Conservation (phyloP, 1,139 yeast genomes). For the Pichia sp. region DNA sequence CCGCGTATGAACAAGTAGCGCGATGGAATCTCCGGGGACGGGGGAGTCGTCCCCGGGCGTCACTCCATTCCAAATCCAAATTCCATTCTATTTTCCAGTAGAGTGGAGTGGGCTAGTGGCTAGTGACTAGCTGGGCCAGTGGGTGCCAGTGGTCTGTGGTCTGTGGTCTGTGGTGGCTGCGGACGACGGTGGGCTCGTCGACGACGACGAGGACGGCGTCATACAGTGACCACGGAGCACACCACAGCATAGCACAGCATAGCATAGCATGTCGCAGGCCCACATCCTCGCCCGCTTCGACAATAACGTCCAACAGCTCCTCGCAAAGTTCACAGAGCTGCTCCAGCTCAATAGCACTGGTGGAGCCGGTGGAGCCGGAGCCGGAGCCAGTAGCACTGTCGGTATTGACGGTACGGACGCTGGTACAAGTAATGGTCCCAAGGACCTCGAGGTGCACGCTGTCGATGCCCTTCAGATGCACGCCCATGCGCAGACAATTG, state of each 20-base stretch:
- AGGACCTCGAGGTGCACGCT: constrained; percentile 35
- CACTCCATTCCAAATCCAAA: no score
- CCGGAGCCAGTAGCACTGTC: not conserved
- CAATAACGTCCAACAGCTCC: constrained; percentile 27
- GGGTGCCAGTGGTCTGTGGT: not conserved
- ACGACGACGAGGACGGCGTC: no score
- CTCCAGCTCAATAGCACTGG: constrained; percentile 24
- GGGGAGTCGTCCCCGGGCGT: no score
- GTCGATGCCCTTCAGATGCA: constrained; percentile 52
- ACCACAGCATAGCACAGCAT: not conserved
- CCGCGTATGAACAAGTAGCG: no score
- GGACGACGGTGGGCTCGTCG: no score
- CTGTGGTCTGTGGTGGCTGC: not conserved
- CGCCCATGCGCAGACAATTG: constrained; percentile 44
- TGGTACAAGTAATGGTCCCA: not conserved
- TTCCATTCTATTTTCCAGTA: no score
- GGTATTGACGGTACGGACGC: not conserved
- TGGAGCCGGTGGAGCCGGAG: constrained; percentile 23
- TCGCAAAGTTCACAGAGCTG: constrained; percentile 28
- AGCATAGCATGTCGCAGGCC: constrained; percentile 6
- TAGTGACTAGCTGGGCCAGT: not conserved
- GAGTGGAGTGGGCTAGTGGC: no score
- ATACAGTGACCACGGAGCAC: no score
- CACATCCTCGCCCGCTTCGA: constrained; percentile 27
- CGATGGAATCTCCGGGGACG: no score